Evolutionary conservation across 1,284 basidiomycete species (phyloP), one percentile per base, ranked within the genome.

Genomic region (Ceratobasidium sp.): DNA sequence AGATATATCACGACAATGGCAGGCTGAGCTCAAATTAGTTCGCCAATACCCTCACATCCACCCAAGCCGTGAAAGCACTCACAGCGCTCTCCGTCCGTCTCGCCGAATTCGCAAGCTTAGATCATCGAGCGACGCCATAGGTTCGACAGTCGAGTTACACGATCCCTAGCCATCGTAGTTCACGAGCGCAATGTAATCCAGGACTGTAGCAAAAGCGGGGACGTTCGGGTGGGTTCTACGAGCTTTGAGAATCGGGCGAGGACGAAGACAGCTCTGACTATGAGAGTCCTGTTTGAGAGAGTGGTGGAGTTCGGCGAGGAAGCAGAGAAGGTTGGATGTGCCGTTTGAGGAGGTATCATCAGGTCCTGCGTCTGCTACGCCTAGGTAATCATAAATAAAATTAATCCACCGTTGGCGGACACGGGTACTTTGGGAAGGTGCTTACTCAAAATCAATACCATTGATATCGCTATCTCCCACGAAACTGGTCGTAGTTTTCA

Each of bases 151-250:
- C 1, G 80, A 75, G 1, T 83, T 83, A 48, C 59, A 77, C 31
- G 71, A 48, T 47, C 85, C 85, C 83, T 84, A 86, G 71, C 86
- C 81, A 78, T 87, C 86, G 78, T 87, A 87, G 81, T 86, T 86
- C 87, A 88, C 87, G 80, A 88, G 83, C 59, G 86, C 80, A 76
- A 88, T 84, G 82, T 84, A 85, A 78, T 88, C 86, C 45, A 87
- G 80, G 22, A 86, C 80, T 14, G 80, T 77, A 0, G 85, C 86
- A 75, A 85, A 87, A 0, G 57, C 84, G 36, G 80, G 82, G 9
- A 87, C 85, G 78, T 87, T 79, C 76, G 86, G 76, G 0, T 85
- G 85, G 6, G 78, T 79, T n/a, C n/a, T 1, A 83, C 83, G 3
- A 57, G 45, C 75, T 84, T 78, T 0, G 80, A 31, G 24, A 81